Conservation (phyloP, 2,329 filamentous ascomycete species). For the Cordyceps tenuipes region DNA sequence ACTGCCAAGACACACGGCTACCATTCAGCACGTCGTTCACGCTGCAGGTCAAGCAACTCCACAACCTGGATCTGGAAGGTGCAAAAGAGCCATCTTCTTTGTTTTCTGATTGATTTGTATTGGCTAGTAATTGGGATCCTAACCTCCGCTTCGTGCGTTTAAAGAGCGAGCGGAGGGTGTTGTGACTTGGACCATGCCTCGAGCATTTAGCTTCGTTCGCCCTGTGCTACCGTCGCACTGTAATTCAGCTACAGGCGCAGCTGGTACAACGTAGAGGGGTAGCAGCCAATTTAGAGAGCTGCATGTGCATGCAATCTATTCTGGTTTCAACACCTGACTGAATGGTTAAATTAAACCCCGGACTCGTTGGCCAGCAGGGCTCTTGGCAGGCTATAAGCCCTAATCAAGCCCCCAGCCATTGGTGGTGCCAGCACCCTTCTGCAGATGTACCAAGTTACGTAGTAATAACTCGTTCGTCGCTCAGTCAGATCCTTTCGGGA, state of each 20-base stretch:
- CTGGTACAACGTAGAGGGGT: neutral
- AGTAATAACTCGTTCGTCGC: too few species aligned
- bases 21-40: neutral
- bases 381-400: too few species aligned
- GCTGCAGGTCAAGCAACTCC: neutral
- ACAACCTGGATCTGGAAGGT: neutral
- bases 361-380: too few species aligned
- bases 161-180: neutral
- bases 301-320: neutral
- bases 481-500: too few species aligned
- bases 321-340: too few species aligned
- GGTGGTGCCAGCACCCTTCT: too few species aligned
- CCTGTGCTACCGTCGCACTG: neutral
- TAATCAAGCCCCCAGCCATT: too few species aligned
- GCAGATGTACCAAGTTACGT: too few species aligned
- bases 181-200: neutral
- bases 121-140: neutral
- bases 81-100: neutral
- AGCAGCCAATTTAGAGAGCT: neutral
- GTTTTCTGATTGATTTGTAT: neutral
- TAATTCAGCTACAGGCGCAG: neutral
- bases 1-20: neutral
- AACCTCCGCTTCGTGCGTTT: neutral
- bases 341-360: too few species aligned
- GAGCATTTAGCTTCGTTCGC: neutral